Conservation (phyloP, 2,329 filamentous ascomycete genomes). For the Phyllosticta paracitricarpa region DNA sequence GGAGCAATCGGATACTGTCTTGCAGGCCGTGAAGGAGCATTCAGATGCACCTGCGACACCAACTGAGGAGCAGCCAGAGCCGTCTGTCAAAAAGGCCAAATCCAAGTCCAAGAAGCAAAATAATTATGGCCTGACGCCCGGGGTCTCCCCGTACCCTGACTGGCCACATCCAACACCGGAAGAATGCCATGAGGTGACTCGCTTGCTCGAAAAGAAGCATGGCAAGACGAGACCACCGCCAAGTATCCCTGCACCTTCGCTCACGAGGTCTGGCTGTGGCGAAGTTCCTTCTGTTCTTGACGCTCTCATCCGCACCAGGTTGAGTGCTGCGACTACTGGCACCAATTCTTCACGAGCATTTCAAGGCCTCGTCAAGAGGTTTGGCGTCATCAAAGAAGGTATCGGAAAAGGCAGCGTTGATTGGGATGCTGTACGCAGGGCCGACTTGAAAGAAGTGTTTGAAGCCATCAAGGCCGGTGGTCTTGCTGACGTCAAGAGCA, state of each 20-base stretch:
- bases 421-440: slow-evolving; percentile 60
- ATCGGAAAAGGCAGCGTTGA: slow-evolving; percentile 62
- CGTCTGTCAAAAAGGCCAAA: slow-evolving; percentile 23
- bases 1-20: background rate
- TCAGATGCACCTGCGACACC: background rate
- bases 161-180: slow-evolving; percentile 54
- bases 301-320: slow-evolving; percentile 51
- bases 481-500: slow-evolving; percentile 59
- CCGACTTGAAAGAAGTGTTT: slow-evolving; percentile 51
- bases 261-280: slow-evolving; percentile 60
- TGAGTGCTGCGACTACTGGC: slow-evolving; percentile 51
- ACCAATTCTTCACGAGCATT: slow-evolving; percentile 58
- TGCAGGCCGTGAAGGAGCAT: background rate
- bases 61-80: slow-evolving; percentile 18
- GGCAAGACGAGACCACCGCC: slow-evolving; percentile 54
- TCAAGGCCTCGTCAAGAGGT: slow-evolving; percentile 52
- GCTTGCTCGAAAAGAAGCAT: slow-evolving; percentile 55
- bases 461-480: slow-evolving; percentile 62
- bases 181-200: slow-evolving; percentile 60
- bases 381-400: slow-evolving; percentile 52
- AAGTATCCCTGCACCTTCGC: slow-evolving; percentile 59
- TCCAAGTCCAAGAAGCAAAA: slow-evolving; percentile 31
- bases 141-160: slow-evolving; percentile 56
- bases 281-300: slow-evolving; percentile 57
- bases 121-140: slow-evolving; percentile 37